Conservation (phyloP, 306 rosid genomes). For the Cucurbita pepo region DNA sequence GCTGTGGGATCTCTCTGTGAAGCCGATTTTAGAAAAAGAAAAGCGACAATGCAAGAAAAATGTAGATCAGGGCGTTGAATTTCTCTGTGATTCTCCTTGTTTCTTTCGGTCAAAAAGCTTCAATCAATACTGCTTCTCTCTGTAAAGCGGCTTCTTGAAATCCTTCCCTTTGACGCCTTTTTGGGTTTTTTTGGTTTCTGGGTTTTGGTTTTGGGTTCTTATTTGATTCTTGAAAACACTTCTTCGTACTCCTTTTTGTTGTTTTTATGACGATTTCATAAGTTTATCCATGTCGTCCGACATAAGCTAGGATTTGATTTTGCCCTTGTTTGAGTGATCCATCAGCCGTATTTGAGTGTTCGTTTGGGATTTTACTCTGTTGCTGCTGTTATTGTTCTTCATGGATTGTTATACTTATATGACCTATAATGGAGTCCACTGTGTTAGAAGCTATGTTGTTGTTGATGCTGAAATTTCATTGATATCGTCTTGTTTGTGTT, state of each 20-base stretch:
- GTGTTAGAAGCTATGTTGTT: background rate
- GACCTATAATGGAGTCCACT: slow-evolving; percentile 6
- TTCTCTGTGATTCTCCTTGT: slow-evolving; percentile 10
- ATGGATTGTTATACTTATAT: slow-evolving; percentile 29
- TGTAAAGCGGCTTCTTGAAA: background rate
- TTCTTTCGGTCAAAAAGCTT: slow-evolving; percentile 15
- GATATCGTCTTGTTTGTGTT: background rate
- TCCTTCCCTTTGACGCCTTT: slow-evolving; percentile 2
- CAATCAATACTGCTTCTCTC: slow-evolving; percentile 3
- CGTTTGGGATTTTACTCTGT: background rate
- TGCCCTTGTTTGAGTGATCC: background rate
- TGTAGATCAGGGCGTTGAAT: slow-evolving; percentile 20
- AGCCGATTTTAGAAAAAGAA: background rate
- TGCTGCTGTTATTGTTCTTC: background rate
- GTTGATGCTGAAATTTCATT: background rate
- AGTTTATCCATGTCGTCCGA: slow-evolving; percentile 74
- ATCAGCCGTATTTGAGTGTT: background rate
- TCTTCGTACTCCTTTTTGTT: background rate
- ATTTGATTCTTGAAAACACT: background rate
- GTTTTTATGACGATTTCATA: slow-evolving; percentile 1
- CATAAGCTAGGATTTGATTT: slow-evolving; percentile 40
- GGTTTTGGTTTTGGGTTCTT: background rate
- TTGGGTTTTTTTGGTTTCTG: background rate
- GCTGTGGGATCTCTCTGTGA: background rate
- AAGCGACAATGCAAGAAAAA: slow-evolving; percentile 7